Base-by-base conservation (phyloP, 495 filamentous ascomycete species). In the Astrocystis sublimbata region DNA sequence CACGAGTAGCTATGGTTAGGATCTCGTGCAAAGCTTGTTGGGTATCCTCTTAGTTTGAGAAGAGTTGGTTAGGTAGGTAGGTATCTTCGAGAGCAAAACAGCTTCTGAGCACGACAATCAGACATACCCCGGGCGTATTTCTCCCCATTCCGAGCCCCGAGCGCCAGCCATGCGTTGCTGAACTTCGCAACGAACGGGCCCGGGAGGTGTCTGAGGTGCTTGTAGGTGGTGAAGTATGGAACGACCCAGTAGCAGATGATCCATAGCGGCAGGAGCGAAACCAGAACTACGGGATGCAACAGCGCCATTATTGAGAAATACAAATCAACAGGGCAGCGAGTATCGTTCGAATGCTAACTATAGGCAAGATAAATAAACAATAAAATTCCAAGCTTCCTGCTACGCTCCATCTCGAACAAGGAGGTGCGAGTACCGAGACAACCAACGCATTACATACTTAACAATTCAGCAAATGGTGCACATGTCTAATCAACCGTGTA, bases 131-230 rank as follows among this genome's bases (percentile, higher is more conserved):
- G 50, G 21, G 43, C 43, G 13, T 38, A 59, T 19, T 49, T 59
- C 43, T 40, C 30, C 13, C 43, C 57, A 9, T 49, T 59, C 35
- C 68, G 60, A 3, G 68, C 67, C 91, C 88, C 24, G 82, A 75
- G 41, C 92, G 68, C 67, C 28, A 93, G 78, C 91, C 91, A 94
- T 17, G 92, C 74, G 68, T 91, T 89, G 24, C 88, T 83, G 72
- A 88, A 90, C 28, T 83, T 76, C 1, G 84, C 85, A 2, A 85
- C 83, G 40, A 86, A 82, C 0, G 90, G 88, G 6, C 79, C 78
- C 0, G 90, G 89, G 41, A 93, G 85, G 54, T 82, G 76, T 38
- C 80, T 77, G 60, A 92, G 79, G 15, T 78, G 76, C 67, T 79
- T 79, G 60, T 86, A 77, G 9, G 76, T 86, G 46, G 86, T 81